These are phyloP conservation scores for Pseudogymnoascus sp. DNA, from an alignment of 2,329 filamentous ascomycete genomes.

Conservation along the genomic window DNA sequence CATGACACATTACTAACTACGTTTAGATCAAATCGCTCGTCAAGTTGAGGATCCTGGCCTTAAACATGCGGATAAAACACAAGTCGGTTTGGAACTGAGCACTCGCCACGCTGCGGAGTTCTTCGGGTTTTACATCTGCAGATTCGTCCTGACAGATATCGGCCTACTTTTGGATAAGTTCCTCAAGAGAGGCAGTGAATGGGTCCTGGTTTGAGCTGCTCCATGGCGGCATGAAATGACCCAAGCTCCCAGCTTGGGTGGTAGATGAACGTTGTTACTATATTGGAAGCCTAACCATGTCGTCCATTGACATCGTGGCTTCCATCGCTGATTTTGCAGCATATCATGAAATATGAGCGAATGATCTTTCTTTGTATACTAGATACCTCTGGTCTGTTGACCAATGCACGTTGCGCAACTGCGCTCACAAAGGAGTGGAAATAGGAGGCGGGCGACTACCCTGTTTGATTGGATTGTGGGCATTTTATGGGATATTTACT, in stretches of 20 bases:
- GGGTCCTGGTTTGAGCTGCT: constrained; percentile 53
- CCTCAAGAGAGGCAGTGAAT: constrained; percentile 92
- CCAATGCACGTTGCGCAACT: not conserved
- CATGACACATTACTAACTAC: constrained; percentile 22
- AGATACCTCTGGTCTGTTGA: constrained; percentile 5
- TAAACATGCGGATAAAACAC: constrained; percentile 83
- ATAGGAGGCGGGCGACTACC: not conserved
- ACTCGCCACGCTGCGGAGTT: constrained; percentile 93
- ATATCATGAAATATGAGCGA: constrained; percentile 8
- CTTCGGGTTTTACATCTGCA: constrained; percentile 92
- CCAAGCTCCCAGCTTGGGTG: constrained; percentile 1
- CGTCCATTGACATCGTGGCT: not conserved
- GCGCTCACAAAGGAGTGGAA: not conserved
- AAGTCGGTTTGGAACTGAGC: constrained; percentile 89
- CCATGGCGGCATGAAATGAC: not conserved
- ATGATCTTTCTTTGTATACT: constrained; percentile 7
- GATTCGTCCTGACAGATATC: constrained; percentile 85
- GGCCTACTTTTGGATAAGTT: constrained; percentile 87
- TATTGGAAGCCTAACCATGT: not conserved
- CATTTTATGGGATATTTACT: constrained; percentile 2
- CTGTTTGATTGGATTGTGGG: constrained; percentile 1
- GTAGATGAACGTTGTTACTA: not conserved
- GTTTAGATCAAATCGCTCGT: constrained; percentile 80
- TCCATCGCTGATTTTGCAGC: constrained; percentile 5
- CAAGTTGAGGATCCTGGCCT: constrained; percentile 94